Base-by-base conservation (phyloP, 305 asterid species). In the Euphrasia arctica region DNA sequence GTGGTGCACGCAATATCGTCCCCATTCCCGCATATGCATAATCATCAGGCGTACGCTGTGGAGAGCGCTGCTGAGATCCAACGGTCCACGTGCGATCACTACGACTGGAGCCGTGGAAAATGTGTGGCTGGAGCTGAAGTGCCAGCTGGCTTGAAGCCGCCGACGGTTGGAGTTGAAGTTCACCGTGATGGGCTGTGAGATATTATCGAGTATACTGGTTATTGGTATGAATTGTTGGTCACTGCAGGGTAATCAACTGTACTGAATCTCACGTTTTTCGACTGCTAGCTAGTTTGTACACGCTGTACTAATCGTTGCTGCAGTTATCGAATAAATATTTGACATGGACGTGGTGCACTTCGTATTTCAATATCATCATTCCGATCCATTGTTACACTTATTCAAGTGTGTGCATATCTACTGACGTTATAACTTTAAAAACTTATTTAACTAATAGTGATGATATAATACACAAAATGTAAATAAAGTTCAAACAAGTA, bases 1-100 rank as follows among this genome's bases (percentile, higher is more conserved):
- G 88, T 78, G 62, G 70, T 89, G 69, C 97, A 89, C 64, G 88
- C 78, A 48, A 60, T 89, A 14, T 83, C 88, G 1, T 71, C 82
- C 32, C 88, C 91, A 9, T 89, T 87, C 58, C 95, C 94, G 25
- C 85, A 73, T 61, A 78, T 87, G 87, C 81, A 71, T 66, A 86
- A 73, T 57, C 82, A 72, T 54, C 75, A 45, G 67, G 71, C 54
- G 62, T 68, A 54, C 58, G 65, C 25, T 70, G 66, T 71, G 18
- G 72, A 50, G 28, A 60, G 29, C 69, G 8, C 69, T 51, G 68
- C 61, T 9, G 74, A 66, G 71, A 69, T 51, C 61, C 79, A 74
- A 47, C 74, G 50, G 52, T 59, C 87, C 62, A 62, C 15, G 29
- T 82, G 85, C 67, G 72, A 73, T 71, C 75, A 63, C 48, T 75